Conservation (phyloP, 345 rosid species). For the Salix exigua region DNA sequence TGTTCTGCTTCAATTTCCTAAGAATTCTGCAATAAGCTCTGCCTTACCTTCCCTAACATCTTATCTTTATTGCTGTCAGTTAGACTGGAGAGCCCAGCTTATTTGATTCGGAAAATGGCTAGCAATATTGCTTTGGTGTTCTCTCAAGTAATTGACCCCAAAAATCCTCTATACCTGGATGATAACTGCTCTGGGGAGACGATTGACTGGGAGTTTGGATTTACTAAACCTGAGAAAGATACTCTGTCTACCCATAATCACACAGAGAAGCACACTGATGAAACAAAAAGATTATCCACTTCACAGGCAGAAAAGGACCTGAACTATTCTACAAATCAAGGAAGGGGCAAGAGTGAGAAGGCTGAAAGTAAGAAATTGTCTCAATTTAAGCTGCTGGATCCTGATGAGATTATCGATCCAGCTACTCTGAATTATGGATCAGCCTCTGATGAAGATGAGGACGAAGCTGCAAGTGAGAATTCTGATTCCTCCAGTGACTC, state of each 20-base stretch:
- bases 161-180: slow-evolving; percentile 83
- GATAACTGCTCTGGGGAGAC: slow-evolving; percentile 59
- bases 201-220: slow-evolving; percentile 86
- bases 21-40: slow-evolving; percentile 19
- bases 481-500: slow-evolving; percentile 73
- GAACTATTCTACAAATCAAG: slow-evolving; percentile 17
- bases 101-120: slow-evolving; percentile 81
- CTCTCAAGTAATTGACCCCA: slow-evolving; percentile 87
- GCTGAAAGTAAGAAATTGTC: slow-evolving; percentile 40
- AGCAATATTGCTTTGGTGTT: slow-evolving; percentile 74
- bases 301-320: slow-evolving; percentile 31
- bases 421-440: slow-evolving; percentile 55
- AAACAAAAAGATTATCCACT: slow-evolving; percentile 27
- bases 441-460: slow-evolving; percentile 51
- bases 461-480: slow-evolving; percentile 52
- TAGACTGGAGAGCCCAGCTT: slow-evolving; percentile 83
- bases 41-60: slow-evolving; percentile 15
- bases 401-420: slow-evolving; percentile 89
- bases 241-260: slow-evolving; percentile 23
- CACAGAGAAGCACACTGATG: slow-evolving; percentile 25
- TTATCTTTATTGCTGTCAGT: slow-evolving; percentile 48
- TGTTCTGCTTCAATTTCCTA: slow-evolving; percentile 14
- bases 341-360: slow-evolving; percentile 25
- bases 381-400: slow-evolving; percentile 53
- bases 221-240: slow-evolving; percentile 35